Conservation (phyloP, 1,139 yeast species). For the Torulaspora globosa region DNA sequence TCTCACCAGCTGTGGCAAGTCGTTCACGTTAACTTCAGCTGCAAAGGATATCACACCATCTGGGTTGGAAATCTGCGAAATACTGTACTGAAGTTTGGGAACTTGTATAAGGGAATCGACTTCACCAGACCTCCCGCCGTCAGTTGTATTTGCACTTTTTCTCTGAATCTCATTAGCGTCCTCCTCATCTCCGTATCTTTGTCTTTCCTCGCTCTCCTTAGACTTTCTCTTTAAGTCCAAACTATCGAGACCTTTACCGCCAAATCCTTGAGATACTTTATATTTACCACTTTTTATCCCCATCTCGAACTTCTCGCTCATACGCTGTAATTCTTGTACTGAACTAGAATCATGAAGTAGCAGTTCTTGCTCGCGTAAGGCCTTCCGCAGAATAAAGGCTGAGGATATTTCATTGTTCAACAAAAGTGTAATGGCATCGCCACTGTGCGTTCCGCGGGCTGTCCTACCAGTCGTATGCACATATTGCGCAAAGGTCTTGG, state of each 20-base stretch:
- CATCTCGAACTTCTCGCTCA: slow-evolving; percentile 55
- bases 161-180: slow-evolving; percentile 27
- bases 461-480: slow-evolving; percentile 97
- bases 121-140: slow-evolving; percentile 37
- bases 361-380: slow-evolving; percentile 54
- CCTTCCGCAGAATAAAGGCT: slow-evolving; percentile 61
- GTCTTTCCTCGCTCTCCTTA: slow-evolving; percentile 50
- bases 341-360: slow-evolving; percentile 40
- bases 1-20: slow-evolving; percentile 78
- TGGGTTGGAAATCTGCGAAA: slow-evolving; percentile 29
- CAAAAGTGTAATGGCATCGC: slow-evolving; percentile 76
- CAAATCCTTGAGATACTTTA: slow-evolving; percentile 72
- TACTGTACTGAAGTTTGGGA: slow-evolving; percentile 44
- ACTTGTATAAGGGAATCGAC: slow-evolving; percentile 58
- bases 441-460: slow-evolving; percentile 82
- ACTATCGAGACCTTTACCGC: slow-evolving; percentile 88
- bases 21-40: slow-evolving; percentile 75
- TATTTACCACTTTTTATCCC: slow-evolving; percentile 70
- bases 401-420: slow-evolving; percentile 61
- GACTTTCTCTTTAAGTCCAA: slow-evolving; percentile 66
- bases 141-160: slow-evolving; percentile 15
- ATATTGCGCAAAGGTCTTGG: slow-evolving; percentile 90
- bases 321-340: slow-evolving; percentile 39
- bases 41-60: slow-evolving; percentile 65
- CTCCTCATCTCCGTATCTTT: slow-evolving; percentile 36